These are phyloP conservation scores for Beta macrorhiza DNA, from an alignment of 179 eudicot genomes.

Conservation along the genomic window DNA sequence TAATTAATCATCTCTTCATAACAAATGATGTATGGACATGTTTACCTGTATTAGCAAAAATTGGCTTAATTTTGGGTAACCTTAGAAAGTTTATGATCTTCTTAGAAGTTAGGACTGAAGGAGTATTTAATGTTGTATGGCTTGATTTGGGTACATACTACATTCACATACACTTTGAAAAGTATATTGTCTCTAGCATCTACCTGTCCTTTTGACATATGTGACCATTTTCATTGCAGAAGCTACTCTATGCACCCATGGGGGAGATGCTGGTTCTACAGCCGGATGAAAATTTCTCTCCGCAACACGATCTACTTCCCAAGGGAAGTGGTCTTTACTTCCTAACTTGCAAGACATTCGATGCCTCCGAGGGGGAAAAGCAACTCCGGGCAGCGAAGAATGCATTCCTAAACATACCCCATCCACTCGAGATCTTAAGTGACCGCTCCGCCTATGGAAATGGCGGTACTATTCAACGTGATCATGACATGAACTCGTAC, in stretches of 20 bases:
- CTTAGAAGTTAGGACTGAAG: too few species aligned
- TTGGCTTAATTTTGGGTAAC: too few species aligned
- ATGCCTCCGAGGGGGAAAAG: constrained; percentile 48
- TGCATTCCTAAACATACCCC: constrained; percentile 76
- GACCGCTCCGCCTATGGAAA: constrained; percentile 86
- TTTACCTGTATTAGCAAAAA: too few species aligned
- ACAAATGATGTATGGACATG: too few species aligned
- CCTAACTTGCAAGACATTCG: constrained; percentile 37
- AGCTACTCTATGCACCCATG: constrained; percentile 77
- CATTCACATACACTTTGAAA: too few species aligned
- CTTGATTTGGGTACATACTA: too few species aligned
- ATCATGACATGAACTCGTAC: constrained; percentile 87
- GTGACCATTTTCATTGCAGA: constrained; percentile 41
- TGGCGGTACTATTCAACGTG: constrained; percentile 71
- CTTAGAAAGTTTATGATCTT: too few species aligned
- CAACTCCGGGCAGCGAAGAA: constrained; percentile 60
- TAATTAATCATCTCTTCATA: constrained; percentile 14
- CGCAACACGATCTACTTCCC: constrained; percentile 82
- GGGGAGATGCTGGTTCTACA: constrained; percentile 87
- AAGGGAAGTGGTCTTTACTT: constrained; percentile 77
- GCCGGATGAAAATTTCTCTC: constrained; percentile 78
- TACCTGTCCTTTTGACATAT: neutral
- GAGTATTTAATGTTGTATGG: too few species aligned
- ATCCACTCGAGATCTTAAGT: constrained; percentile 88
- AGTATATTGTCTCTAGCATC: too few species aligned